These are phyloP conservation scores for Pseudonectria buxi DNA, from an alignment of 2,329 filamentous ascomycete genomes.

Conservation along the genomic window DNA sequence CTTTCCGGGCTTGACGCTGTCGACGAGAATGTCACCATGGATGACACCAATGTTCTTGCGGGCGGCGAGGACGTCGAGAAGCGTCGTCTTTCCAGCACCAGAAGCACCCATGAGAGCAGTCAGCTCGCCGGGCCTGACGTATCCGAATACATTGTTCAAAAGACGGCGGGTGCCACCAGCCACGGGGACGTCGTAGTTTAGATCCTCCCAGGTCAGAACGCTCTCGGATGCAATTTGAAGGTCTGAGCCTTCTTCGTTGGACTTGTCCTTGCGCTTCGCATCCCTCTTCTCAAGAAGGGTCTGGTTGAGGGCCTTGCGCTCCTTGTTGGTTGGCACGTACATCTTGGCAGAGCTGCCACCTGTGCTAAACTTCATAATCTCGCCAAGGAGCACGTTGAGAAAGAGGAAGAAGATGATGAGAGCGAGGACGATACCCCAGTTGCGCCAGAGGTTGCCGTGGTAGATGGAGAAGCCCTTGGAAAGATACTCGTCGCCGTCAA, in stretches of 20 bases:
- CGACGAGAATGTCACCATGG: constrained; percentile 49
- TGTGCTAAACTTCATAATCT: constrained; percentile 69
- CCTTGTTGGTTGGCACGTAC: constrained; percentile 63
- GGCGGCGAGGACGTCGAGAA: constrained; percentile 66
- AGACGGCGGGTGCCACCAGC: constrained; percentile 49
- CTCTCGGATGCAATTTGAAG: constrained; percentile 54
- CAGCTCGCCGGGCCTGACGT: constrained; percentile 68
- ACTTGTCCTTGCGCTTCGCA: constrained; percentile 41
- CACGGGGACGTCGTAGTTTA: constrained; percentile 68
- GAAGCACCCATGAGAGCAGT: constrained; percentile 78
- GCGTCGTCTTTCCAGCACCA: constrained; percentile 81
- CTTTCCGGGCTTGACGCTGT: constrained; percentile 48
- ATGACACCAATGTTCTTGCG: constrained; percentile 58
- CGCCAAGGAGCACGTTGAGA: constrained; percentile 71
- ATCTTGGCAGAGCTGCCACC: constrained; percentile 76
- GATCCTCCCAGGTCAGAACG: constrained; percentile 78
- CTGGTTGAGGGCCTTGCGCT: constrained; percentile 59
- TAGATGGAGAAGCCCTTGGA: constrained; percentile 60
- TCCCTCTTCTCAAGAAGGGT: constrained; percentile 54
- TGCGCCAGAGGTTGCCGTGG: constrained; percentile 66
- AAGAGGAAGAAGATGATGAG: constrained; percentile 71
- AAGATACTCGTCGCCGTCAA: constrained; percentile 66
- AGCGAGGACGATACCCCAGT: constrained; percentile 72
- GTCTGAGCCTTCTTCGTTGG: constrained; percentile 39
- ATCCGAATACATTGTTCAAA: constrained; percentile 54